Conservation (phyloP, 2,329 filamentous ascomycete species). For the Nothomitra cinnamomea region DNA sequence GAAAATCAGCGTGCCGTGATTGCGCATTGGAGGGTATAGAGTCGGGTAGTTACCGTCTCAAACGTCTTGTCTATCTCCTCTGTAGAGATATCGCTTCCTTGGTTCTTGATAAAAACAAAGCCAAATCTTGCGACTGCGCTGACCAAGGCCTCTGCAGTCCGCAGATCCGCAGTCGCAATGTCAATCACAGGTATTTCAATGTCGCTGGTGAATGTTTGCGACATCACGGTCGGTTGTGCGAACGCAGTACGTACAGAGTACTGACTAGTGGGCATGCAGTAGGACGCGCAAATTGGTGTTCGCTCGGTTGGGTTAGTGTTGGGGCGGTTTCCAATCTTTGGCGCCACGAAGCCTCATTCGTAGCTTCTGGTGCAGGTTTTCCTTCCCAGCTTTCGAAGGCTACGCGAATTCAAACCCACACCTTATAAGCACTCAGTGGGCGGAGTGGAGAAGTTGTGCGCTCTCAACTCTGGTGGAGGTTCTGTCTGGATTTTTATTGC, state of each 20-base stretch:
- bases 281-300: too few relatives aligned
- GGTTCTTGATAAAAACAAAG: slow-evolving; percentile 77
- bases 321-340: not conserved
- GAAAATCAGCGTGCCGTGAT: not conserved
- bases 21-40: not conserved
- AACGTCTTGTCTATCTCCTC: slow-evolving; percentile 56
- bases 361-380: too few relatives aligned
- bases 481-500: not conserved
- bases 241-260: too few relatives aligned
- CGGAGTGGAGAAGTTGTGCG: too few relatives aligned
- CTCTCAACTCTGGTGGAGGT: not conserved
- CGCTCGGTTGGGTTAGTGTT: too few relatives aligned
- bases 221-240: not conserved
- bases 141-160: slow-evolving; percentile 51
- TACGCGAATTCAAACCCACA: too few relatives aligned
- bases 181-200: slow-evolving; percentile 66
- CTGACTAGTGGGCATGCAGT: too few relatives aligned
- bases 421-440: too few relatives aligned
- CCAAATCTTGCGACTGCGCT: slow-evolving; percentile 68
- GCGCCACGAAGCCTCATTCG: not conserved
- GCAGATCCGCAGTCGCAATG: slow-evolving; percentile 44
- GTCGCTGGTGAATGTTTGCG: not conserved
- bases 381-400: too few relatives aligned
- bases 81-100: slow-evolving; percentile 48
- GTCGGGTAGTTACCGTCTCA: slow-evolving; percentile 39